A percentile compares a stretch with the other conserved stretches of the same genome.
phyloP scores from a whole-genome alignment of 331 rosid genomes.

The Stylosanthes scabra region DNA sequence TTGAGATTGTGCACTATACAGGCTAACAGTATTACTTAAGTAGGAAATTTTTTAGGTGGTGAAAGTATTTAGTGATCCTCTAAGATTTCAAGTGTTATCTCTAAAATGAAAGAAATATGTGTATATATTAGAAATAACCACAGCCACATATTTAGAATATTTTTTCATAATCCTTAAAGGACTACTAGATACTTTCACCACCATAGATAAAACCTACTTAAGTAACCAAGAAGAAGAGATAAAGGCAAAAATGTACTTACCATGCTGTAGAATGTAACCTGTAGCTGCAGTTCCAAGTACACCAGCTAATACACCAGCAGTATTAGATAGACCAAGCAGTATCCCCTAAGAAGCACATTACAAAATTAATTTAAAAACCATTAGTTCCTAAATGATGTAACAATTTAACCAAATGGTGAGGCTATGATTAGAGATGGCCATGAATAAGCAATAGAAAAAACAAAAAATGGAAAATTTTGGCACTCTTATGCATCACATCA shows the following conservation, averaged over 20 bases:
- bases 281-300: constrained; percentile 98
- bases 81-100: too few relatives aligned
- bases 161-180: too few relatives aligned
- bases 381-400: not conserved
- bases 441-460: not conserved
- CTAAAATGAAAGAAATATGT: too few relatives aligned
- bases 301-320: constrained; percentile 99
- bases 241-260: constrained; percentile 53
- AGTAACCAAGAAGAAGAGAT: constrained; percentile 13
- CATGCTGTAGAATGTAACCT: constrained; percentile 95
- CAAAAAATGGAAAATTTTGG: not conserved
- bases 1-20: constrained; percentile 8
- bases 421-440: constrained; percentile 16
- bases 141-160: too few relatives aligned
- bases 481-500: constrained; percentile 22
- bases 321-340: constrained; percentile 92
- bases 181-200: too few relatives aligned
- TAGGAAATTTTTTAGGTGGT: too few relatives aligned
- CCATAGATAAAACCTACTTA: too few relatives aligned
- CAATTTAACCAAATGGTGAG: constrained; percentile 1
- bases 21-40: constrained; percentile 14
- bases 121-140: too few relatives aligned
- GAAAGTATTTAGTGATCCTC: too few relatives aligned
- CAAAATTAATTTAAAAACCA: constrained; percentile 18
- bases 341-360: constrained; percentile 65